Evolutionary conservation across 345 rosid genomes (phyloP), one percentile per base, ranked within the genome.

Genomic region (Eutrema japonicum): DNA sequence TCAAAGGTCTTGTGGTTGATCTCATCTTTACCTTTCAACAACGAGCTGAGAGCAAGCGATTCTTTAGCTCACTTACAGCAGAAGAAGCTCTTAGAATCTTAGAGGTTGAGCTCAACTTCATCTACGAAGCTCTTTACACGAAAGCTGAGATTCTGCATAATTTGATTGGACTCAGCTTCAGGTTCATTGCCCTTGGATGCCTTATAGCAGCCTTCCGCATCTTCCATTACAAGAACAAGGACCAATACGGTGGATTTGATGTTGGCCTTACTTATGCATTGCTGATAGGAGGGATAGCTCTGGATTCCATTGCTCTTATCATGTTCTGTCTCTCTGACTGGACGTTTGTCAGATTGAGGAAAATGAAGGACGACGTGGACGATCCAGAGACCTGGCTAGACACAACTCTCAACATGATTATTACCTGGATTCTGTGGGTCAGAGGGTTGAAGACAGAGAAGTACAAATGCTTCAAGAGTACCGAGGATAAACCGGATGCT

Each of bases 251-350:
- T 5, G 51, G 0, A 2, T 45, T 53, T 22, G 84, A 83, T 18
- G 66, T 85, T 57, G 49, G 42, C 45, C 66, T 83, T 4, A 58
- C 84, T 2, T 83, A 78, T 32, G 70, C 71, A 13, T 55, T 85
- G 74, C 73, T 83, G 5, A 50, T 51, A 33, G 84, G 77, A 3
- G 78, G 81, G 6, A 35, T 80, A 62, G 61, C 56, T 37, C 36
- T 83, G 13, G 85, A 85, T 50, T 10, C 14, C 13, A 45, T 86
- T 12, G 77, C 87, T 8, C 16, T 86, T 10, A 1, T 78, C 58
- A 84, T 83, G 90, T 78, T 82, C 40, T 18, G 81, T 69, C 72
- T 84, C 51, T 89, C 94, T 2, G 85, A 92, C 47, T 83, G 96
- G 94, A 84, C 81, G 0, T 76, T 85, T 4, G 82, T 71, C 29